Conservation (phyloP, 192 early-diverging fungal species). For the Backusella circina region DNA sequence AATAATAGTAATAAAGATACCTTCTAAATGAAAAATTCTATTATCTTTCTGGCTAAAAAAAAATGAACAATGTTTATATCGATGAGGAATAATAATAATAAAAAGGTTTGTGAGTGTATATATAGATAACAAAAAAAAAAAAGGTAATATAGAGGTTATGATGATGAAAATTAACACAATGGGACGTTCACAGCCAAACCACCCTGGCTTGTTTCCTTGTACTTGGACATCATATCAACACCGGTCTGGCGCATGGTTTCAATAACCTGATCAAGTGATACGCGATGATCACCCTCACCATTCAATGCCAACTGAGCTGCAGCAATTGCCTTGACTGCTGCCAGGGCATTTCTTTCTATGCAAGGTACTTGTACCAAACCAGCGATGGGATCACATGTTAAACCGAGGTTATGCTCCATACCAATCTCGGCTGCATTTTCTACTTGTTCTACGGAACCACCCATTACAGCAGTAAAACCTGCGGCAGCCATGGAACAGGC, state of each 20-base stretch:
- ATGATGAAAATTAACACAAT: background rate
- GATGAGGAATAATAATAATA: background rate
- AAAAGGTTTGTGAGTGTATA: background rate
- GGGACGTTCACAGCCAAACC: slow-evolving; percentile 92
- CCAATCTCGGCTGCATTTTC: slow-evolving; percentile 97
- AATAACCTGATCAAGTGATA: slow-evolving; percentile 93
- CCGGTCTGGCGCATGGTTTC: slow-evolving; percentile 94
- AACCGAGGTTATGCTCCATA: slow-evolving; percentile 85
- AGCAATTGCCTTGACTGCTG: slow-evolving; percentile 93
- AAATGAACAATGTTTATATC: no score
- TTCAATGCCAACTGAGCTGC: slow-evolving; percentile 94
- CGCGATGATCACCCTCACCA: slow-evolving; percentile 86
- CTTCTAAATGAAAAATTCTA: no score
- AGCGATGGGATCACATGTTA: slow-evolving; percentile 87
- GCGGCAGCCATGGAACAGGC: slow-evolving; percentile 97
- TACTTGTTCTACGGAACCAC: slow-evolving; percentile 82
- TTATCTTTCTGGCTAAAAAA: no score
- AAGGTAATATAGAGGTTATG: background rate
- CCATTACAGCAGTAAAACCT: slow-evolving; percentile 95
- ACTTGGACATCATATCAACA: slow-evolving; percentile 90
- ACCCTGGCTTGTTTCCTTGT: slow-evolving; percentile 95
- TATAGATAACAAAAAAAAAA: background rate
- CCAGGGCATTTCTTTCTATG: slow-evolving; percentile 93
- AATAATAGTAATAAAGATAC: no score
- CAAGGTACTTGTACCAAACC: slow-evolving; percentile 96